Evolutionary conservation across 1,284 basidiomycete genomes (phyloP), one percentile per base, ranked within the genome.

Genomic region (Amylostereum areolatum): DNA sequence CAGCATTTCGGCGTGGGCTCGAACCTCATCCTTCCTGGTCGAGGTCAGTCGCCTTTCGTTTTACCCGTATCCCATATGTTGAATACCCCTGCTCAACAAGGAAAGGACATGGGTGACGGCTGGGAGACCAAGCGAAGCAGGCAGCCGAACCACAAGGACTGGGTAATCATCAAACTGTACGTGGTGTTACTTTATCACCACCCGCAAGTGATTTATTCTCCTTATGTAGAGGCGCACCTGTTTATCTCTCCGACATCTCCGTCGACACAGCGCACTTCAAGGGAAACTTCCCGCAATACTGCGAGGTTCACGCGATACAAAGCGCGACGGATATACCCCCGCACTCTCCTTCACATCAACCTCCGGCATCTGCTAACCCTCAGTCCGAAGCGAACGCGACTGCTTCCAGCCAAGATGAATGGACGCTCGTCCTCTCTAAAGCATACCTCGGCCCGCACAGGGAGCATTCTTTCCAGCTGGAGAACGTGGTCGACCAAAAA

Each of bases 61-160:
- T 18, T 18, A 18, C 18, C 18, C 18, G 18, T 18, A 18, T 18
- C 18, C 18, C 18, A 18, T 18, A 18, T 18, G 18, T 18, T 18
- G 18, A 18, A 18, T 18, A 18, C 18, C 18, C 18, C 18, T 18
- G 31, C 27, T 30, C 7, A 46, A 50, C 40, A 29, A 46, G 72
- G 73, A 8, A 85, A 85, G 61, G 89, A 97, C 62, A 99, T 99
- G 94, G 86, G 93, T 12, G 95, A 98, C 63, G 96, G 97, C 5
- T 99, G 96, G 97, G 96, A 99, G 69, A 98, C 96, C 1, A 92
- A 90, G 64, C 81, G 97, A 49, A 94, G 88, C 58, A 77, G 96
- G 46, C 72, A 74, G 40, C 74, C 80, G 48, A 85, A 83, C 45
- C 86, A 97, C 61, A 89, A 84, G 51, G 95, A 99, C 60, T 97